Conservation (phyloP, 73 alveolate genomes). For the Paramecium primaurelia region DNA sequence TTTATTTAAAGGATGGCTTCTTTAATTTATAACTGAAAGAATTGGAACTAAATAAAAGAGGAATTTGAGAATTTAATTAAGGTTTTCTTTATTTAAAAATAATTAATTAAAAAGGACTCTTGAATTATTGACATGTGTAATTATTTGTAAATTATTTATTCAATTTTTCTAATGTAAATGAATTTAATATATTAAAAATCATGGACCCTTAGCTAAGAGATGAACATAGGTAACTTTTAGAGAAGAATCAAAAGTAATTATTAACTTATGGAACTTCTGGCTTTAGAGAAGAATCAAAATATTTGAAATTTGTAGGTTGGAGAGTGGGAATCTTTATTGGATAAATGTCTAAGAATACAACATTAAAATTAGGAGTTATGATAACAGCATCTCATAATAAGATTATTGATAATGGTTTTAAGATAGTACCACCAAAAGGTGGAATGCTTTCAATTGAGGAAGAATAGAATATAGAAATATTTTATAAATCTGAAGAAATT, state of each 20-base stretch:
- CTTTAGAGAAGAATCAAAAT: constrained; percentile 70
- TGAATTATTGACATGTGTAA: background rate
- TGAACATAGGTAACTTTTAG: background rate
- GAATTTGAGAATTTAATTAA: background rate
- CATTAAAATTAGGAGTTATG: constrained; percentile 85
- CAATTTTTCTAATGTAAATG: background rate
- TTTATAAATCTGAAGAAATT: constrained; percentile 74
- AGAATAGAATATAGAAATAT: constrained; percentile 74
- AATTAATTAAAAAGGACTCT: background rate
- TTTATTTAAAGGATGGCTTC: background rate
- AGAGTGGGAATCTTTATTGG: constrained; percentile 83
- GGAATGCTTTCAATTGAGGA: constrained; percentile 76
- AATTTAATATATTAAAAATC: background rate
- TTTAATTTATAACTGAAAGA: background rate
- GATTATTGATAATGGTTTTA: constrained; percentile 84
- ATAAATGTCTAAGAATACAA: constrained; percentile 66
- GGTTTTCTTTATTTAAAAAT: no score
- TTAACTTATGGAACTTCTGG: constrained; percentile 82
- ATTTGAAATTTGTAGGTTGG: constrained; percentile 64
- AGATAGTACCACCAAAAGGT: constrained; percentile 81
- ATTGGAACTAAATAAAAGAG: background rate
- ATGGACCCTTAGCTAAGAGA: background rate
- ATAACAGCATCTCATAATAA: constrained; percentile 95
- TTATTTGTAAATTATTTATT: background rate
- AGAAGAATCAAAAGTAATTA: background rate